Base-by-base conservation (phyloP, 257 asterid genomes). In the Nicotiana tabacum region DNA sequence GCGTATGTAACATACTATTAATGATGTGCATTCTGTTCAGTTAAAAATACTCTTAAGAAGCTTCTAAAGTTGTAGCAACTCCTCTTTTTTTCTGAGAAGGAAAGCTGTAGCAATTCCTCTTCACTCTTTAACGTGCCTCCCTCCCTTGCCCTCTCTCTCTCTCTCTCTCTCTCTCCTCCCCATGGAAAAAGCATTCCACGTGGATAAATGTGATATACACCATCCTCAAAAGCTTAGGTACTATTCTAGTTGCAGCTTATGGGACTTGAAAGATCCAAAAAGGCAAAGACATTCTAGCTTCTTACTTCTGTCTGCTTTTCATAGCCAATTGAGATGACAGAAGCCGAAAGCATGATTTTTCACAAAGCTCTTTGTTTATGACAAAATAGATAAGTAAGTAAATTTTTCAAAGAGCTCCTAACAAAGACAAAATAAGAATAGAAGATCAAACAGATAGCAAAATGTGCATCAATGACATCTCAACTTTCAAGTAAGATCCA, bases 401-500 rank as follows among this genome's bases (percentile, higher is more conserved):
- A 43, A 43, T 43, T 43, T 43, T 43, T 43, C 48, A 43, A 43
- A 43, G 48, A 43, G 9, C 48, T 43, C 57, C 3, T 53, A 12
- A 53, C 57, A 12, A 53, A 53, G 57, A 53, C 17, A 53, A 53
- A 53, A 43, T 43, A 43, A 43, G 57, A 53, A 53, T 12, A 53
- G 57, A 53, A 53, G 17, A 11, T 13, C 57, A 53, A 53, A 15
- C 7, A 72, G 12, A 72, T 43, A 5, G 37, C 2, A n/a, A 72
- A 46, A 33, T 43, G 78, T 12, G 24, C 15, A 72, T 46, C 13
- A 46, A 6, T 0, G 15, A 24, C 48, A 72, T 70, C 58, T 70
- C 78, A 70, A 70, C n/a, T 70, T 69, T 39, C 32, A 70, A 70
- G 33, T n/a, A n/a, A 70, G 57, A 70, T 70, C 69, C 33, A n/a